Evolutionary conservation across 257 asterid species (phyloP), one percentile per base, ranked within the genome.

Genomic region (Paraleonurus japonicus): DNA sequence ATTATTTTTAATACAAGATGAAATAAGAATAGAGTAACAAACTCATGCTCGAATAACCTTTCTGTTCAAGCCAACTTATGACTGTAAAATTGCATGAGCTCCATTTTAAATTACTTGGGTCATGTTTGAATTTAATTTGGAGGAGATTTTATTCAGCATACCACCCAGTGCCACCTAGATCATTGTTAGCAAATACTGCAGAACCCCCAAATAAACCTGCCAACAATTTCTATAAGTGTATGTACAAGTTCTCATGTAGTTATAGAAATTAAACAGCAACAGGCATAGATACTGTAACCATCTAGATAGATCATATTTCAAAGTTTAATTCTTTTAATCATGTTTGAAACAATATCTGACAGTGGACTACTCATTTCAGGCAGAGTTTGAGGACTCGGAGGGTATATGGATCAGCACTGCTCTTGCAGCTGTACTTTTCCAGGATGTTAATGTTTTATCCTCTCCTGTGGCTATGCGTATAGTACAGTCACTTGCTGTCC

Each of bases 351-450:
- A 53, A 66, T 68, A 69, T 61, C 75, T 78, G 69, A 65, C 65
- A 53, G 48, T 61, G 61, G 74, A 53, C 47, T 62, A 16, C 48
- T 68, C 35, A 50, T 82, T 79, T 72, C 96, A 92, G 98, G 88
- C 79, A 20, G 92, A 77, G 65, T 87, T 85, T 59, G 87, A 83
- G 80, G 98, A 92, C 74, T 76, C 87, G 0, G 96, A 92, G 83
- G 90, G 92, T 41, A 76, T 79, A 71, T 92, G 98, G 98, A 81
- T 87, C 63, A 77, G 95, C 84, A 81, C 89, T 47, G 87, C 88
- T 80, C 93, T 92, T 71, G 84, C 82, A 77, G 92, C 97, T 62
- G 75, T 90, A 80, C 81, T 92, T 57, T 87, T 92, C 84, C 91
- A 85, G 83, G 95, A 92, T 69, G 65, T 81, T 41, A 73, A 75